Evolutionary conservation across 169 alveolate genomes (phyloP).

Genomic region (Plasmodium vinckei): DNA sequence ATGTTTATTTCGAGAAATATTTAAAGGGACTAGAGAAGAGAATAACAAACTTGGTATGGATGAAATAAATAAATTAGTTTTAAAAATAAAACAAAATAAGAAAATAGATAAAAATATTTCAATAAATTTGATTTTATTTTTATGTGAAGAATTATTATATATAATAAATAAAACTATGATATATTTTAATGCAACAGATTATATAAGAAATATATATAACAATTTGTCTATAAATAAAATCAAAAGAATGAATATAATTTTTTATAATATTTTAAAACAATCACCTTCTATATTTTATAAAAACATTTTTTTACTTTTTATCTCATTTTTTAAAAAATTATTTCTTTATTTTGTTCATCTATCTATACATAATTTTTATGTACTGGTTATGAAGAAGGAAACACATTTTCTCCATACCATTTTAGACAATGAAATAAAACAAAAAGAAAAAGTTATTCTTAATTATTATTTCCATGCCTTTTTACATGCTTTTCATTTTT

Average conservation of each 20-base stretch:
- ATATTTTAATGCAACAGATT: neutral
- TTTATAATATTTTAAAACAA: constrained; percentile 4
- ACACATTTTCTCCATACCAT: neutral
- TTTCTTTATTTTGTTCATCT: constrained; percentile 25
- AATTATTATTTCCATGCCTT: constrained; percentile 10
- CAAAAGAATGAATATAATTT: constrained; percentile 28
- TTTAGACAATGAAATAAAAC: neutral
- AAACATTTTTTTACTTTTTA: constrained; percentile 34
- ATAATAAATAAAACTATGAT: constrained; percentile 11
- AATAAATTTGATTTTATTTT: constrained; percentile 8
- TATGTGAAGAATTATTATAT: constrained; percentile 51
- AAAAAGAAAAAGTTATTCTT: neutral
- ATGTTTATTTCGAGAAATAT: neutral
- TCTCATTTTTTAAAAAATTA: constrained; percentile 35
- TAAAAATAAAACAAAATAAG: constrained; percentile 3
- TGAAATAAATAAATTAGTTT: constrained; percentile 10
- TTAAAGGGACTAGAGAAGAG: neutral
- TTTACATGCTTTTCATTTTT: constrained; percentile 32
- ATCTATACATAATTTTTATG: constrained; percentile 13
- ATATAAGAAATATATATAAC: constrained; percentile 16
- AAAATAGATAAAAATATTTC: constrained; percentile 15
- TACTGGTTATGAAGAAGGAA: neutral
- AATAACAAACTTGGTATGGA: neutral
- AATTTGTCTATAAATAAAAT: neutral
- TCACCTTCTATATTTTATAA: constrained; percentile 31